These are phyloP conservation scores for Reticulascus tulasneorum DNA, from an alignment of 2,329 filamentous ascomycete species.

Conservation along the genomic window DNA sequence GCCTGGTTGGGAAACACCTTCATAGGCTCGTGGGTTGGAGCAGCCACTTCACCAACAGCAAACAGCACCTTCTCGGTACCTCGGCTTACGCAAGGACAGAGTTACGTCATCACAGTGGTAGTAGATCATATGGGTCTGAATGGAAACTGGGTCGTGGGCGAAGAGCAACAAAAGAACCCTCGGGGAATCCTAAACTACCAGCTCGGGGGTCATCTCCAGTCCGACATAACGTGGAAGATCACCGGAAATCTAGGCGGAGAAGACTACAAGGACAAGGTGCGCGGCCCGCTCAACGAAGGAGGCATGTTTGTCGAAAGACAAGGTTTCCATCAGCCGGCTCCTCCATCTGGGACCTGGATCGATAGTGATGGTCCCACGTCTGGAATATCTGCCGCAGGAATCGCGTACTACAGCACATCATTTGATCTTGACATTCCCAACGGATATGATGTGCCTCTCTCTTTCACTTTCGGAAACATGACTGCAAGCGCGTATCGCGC, in stretches of 20 bases:
- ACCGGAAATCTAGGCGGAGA: conserved; percentile 60
- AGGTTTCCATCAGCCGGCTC: conserved; percentile 50
- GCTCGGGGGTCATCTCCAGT: conserved; percentile 41
- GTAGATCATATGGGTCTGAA: conserved; percentile 68
- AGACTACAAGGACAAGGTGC: conserved; percentile 48
- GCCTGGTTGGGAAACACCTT: conserved; percentile 58
- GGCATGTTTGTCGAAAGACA: conserved; percentile 53
- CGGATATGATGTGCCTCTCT: conserved; percentile 52
- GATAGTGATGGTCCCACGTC: conserved; percentile 25
- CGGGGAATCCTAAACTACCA: conserved; percentile 55
- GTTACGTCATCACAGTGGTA: conserved; percentile 61
- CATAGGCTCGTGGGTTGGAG: conserved; percentile 59
- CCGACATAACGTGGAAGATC: conserved; percentile 54
- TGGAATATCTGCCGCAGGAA: conserved; percentile 40
- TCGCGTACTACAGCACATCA: conserved; percentile 51
- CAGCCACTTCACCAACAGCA: conserved; percentile 38
- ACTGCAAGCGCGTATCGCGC: conserved; percentile 42
- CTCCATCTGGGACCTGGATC: conserved; percentile 40
- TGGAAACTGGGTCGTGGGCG: conserved; percentile 54
- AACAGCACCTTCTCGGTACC: conserved; percentile 54
- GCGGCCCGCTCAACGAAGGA: conserved; percentile 60
- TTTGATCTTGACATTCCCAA: conserved; percentile 50
- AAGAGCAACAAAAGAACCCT: conserved; percentile 53
- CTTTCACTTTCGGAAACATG: conserved; percentile 47
- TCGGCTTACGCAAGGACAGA: conserved; percentile 41